Evolutionary conservation across 2,329 filamentous ascomycete genomes (phyloP).

Genomic region (Colletotrichum spaethianum): DNA sequence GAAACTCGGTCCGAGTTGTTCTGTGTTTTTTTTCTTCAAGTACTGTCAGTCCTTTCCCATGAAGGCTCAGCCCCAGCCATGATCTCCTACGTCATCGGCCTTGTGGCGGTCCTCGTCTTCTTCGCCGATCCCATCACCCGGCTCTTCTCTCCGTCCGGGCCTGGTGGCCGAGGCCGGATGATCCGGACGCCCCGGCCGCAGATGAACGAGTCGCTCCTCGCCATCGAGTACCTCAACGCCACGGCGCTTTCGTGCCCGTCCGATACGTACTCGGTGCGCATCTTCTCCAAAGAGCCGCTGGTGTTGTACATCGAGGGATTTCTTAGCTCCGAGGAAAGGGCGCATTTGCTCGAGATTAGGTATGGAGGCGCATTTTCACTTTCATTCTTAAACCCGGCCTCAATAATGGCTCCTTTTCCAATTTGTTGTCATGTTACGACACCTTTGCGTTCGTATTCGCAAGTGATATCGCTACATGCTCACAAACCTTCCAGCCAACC

Average conservation of each 20-base stretch:
- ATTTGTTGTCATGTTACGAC: background rate
- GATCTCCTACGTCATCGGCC: constrained; percentile 61
- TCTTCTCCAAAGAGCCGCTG: constrained; percentile 64
- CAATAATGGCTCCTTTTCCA: background rate
- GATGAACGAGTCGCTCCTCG: constrained; percentile 66
- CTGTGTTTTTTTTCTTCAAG: background rate
- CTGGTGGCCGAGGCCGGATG: constrained; percentile 36
- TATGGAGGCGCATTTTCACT: constrained; percentile 44
- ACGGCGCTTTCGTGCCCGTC: constrained; percentile 54
- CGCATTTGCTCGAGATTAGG: constrained; percentile 66
- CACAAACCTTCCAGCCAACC: constrained; percentile 54
- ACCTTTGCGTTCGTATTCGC: too few species aligned
- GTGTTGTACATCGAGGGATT: constrained; percentile 70
- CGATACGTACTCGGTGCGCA: constrained; percentile 61
- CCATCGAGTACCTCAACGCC: constrained; percentile 58
- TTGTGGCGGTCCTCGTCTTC: constrained; percentile 59
- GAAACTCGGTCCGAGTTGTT: background rate
- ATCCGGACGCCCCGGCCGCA: constrained; percentile 58
- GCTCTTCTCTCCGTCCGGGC: constrained; percentile 50
- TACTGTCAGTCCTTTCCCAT: background rate
- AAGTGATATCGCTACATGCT: background rate
- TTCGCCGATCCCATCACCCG: constrained; percentile 60
- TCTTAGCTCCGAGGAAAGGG: constrained; percentile 59
- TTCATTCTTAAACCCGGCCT: background rate
- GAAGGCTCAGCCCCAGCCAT: constrained; percentile 47